Evolutionary conservation across 2,329 filamentous ascomycete genomes (phyloP).

Genomic region (Sphaerostilbella broomeana): DNA sequence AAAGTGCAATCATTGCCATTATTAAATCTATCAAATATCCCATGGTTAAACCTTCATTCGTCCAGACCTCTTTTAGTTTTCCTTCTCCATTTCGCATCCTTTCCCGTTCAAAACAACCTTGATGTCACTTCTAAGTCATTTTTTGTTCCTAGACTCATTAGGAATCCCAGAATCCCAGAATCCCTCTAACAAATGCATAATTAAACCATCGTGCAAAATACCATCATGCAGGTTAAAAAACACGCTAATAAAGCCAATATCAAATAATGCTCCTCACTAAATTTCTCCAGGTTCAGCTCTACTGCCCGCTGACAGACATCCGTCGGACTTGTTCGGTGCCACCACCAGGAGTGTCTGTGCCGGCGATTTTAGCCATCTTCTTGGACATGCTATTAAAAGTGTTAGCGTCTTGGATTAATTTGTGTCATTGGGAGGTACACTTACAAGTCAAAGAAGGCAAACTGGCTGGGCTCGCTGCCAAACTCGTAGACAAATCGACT

Average conservation of each 20-base stretch:
- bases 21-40: too few relatives aligned
- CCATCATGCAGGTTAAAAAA: slow-evolving; percentile 3
- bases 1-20: too few relatives aligned
- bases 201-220: slow-evolving; percentile 3
- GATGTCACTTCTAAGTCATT: not conserved
- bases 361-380: slow-evolving; percentile 46
- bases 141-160: not conserved
- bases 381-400: slow-evolving; percentile 52
- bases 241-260: slow-evolving; percentile 7
- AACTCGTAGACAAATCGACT: slow-evolving; percentile 95
- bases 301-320: slow-evolving; percentile 19
- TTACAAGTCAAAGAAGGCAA: slow-evolving; percentile 98
- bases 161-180: too few relatives aligned
- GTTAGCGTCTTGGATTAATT: slow-evolving; percentile 3
- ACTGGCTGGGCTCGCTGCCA: slow-evolving; percentile 86
- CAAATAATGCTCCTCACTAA: not conserved
- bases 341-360: slow-evolving; percentile 15
- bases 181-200: slow-evolving; percentile 6
- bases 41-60: too few relatives aligned
- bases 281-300: not conserved
- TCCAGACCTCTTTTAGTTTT: too few relatives aligned
- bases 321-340: slow-evolving; percentile 24
- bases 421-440: slow-evolving; percentile 31
- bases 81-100: not conserved
- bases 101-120: not conserved